A percentile compares a stretch with the other conserved stretches of the same genome.
Evolutionary conservation across 2,329 filamentous ascomycete genomes (phyloP).

Genomic region (Apiospora sp.): DNA sequence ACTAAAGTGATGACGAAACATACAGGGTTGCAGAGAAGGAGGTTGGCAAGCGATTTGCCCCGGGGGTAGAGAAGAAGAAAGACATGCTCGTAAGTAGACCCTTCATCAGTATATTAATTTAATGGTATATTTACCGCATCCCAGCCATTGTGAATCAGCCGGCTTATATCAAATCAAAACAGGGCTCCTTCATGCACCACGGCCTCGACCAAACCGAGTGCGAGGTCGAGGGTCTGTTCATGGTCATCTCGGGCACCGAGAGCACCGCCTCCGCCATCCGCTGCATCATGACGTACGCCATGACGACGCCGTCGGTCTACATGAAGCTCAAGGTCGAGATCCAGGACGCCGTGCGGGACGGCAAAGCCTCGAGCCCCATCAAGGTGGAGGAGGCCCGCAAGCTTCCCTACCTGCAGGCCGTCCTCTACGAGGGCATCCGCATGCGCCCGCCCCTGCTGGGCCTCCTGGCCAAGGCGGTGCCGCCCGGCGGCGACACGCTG

Average conservation of each 20-base stretch:
- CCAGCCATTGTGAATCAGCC: too few relatives aligned
- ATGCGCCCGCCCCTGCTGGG: constrained; percentile 44
- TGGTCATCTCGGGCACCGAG: constrained; percentile 56
- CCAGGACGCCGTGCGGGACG: constrained; percentile 44
- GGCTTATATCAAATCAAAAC: background rate
- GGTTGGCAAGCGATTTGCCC: constrained; percentile 52
- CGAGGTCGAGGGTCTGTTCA: constrained; percentile 33
- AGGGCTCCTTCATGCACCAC: constrained; percentile 35
- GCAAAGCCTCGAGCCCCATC: constrained; percentile 38
- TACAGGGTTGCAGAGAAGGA: constrained; percentile 54
- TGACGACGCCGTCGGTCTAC: constrained; percentile 52
- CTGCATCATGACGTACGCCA: constrained; percentile 54
- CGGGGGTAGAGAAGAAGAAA: constrained; percentile 48
- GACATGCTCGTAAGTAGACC: constrained; percentile 57
- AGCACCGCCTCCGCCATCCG: constrained; percentile 58
- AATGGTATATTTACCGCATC: too few relatives aligned
- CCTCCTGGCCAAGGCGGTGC: constrained; percentile 40
- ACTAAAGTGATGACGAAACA: constrained; percentile 27
- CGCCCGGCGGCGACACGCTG: constrained; percentile 40
- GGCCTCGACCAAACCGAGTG: constrained; percentile 30
- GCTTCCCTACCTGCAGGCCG: constrained; percentile 46
- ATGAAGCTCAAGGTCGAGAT: constrained; percentile 53
- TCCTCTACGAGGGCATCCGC: constrained; percentile 48
- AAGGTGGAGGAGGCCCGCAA: constrained; percentile 36
- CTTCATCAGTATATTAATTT: too few relatives aligned